phyloP scores from a whole-genome alignment of 176 grass and related monocot genomes.

The Avena sativa region DNA sequence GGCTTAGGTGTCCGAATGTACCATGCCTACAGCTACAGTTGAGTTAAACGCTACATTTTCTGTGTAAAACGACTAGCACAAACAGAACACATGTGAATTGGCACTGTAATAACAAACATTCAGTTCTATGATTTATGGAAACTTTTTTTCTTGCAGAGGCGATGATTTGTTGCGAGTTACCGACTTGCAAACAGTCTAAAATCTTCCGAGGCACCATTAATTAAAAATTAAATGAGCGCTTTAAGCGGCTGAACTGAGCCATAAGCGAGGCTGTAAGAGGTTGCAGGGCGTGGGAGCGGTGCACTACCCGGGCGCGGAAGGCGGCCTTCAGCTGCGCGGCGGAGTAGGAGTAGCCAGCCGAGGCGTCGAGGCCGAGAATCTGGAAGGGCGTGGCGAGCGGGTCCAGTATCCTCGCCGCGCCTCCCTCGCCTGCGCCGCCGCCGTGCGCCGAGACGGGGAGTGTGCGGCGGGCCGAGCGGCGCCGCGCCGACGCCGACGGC shows the following conservation, averaged over 20 bases:
- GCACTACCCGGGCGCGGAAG: slow-evolving; percentile 61
- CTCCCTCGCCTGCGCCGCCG: slow-evolving; percentile 7
- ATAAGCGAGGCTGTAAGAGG: not conserved
- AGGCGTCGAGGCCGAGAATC: slow-evolving; percentile 58
- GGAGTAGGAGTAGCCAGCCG: slow-evolving; percentile 51
- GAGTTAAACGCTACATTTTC: not conserved
- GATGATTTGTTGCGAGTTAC: not conserved
- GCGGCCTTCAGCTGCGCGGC: slow-evolving; percentile 60
- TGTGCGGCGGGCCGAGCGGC: not conserved
- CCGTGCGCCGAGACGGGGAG: slow-evolving; percentile 19
- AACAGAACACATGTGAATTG: not conserved
- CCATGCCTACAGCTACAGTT: not conserved
- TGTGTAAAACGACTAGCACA: not conserved
- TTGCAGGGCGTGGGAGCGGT: not conserved
- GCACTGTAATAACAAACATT: not conserved
- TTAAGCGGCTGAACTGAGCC: not conserved
- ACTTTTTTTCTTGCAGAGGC: not conserved
- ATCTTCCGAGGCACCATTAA: not conserved
- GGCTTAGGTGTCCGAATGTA: not conserved
- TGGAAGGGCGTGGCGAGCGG: slow-evolving; percentile 58
- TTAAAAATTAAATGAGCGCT: not conserved
- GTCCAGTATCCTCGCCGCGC: slow-evolving; percentile 52
- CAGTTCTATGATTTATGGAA: not conserved
- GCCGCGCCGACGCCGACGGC: not conserved
- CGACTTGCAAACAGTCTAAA: not conserved